These are phyloP conservation scores for Avena sativa DNA, from an alignment of 176 grass and related monocot species.

Conservation along the genomic window DNA sequence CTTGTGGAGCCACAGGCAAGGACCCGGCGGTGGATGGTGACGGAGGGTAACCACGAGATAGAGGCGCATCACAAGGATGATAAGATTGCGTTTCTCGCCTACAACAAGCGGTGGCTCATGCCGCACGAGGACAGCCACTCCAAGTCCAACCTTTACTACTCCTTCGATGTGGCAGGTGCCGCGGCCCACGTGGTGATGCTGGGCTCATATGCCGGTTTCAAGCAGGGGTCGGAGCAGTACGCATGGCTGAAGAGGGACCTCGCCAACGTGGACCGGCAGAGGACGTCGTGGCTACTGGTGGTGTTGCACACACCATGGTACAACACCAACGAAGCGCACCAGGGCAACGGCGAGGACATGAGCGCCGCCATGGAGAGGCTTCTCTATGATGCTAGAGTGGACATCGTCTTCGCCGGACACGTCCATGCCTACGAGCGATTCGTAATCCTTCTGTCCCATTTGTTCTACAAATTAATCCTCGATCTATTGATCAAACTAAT, in stretches of 20 bases:
- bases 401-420: conserved; percentile 69
- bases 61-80: conserved; percentile 48
- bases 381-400: conserved; percentile 59
- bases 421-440: conserved; percentile 91
- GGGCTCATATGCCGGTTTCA: conserved; percentile 59
- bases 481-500: background rate
- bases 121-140: conserved; percentile 67
- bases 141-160: conserved; percentile 77
- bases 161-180: conserved; percentile 67
- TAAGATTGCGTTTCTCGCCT: conserved; percentile 53
- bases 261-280: conserved; percentile 52
- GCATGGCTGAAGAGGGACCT: conserved; percentile 64
- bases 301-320: conserved; percentile 86
- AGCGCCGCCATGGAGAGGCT: conserved; percentile 59
- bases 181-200: conserved; percentile 73
- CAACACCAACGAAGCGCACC: conserved; percentile 76
- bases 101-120: conserved; percentile 84
- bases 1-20: conserved; percentile 73
- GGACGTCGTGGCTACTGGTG: conserved; percentile 62
- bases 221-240: conserved; percentile 51
- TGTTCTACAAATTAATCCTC: too few species aligned
- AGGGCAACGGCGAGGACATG: conserved; percentile 58
- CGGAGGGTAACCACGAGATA: conserved; percentile 78
- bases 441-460: conserved; percentile 34
- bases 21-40: conserved; percentile 83